Evolutionary conservation across 2,329 filamentous ascomycete species (phyloP), one percentile per base, ranked within the genome.

Genomic region (Xylaria multiplex): DNA sequence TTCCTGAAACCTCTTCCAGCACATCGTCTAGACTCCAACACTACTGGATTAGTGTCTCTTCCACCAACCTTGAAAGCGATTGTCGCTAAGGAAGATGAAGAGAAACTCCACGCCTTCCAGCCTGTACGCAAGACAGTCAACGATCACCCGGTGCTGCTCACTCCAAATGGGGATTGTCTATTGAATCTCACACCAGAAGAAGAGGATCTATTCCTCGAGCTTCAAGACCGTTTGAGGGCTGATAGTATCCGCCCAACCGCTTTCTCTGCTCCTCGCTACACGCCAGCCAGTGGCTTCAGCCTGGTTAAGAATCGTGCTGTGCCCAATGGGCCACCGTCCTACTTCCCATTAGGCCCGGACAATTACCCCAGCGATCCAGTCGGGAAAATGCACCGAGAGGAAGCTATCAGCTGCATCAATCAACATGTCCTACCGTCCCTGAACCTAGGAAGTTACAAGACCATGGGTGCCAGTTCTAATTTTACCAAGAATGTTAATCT

Each of bases 141-240:
- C 67, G 88, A 88, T 62, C 84, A 86, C 76, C 85, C 90, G 30
- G 88, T 91, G 69, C 84, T 94, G 70, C 87, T 94, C 59, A 93
- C 91, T 0, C 90, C 91, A 0, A 89, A 91, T 67, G 91, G 92
- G 11, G 89, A 92, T 68, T 92, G 91, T 75, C 83, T 95, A n/a
- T 88, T 90, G 69, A 90, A 91, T 64, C 79, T 96, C 60, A 88
- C 84, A 1, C 79, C 84, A 3, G 87, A 90, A 48, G 89, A 94
- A 68, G 91, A 94, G 74, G 83, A 89, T 40, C 85, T 85, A 4
- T 94, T 91, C 70, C 81, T 95, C 11, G 83, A 87, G 57, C 83
- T 95, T 5, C 92, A 95, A 77, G 81, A 83, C 54, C 80, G 80
- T 6, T 79, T 92, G 50, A 83, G 85, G 2, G 75, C 77, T 8